Evolutionary conservation across 805 yeast genomes (phyloP).

Genomic region (Sugiyamaella americana): DNA sequence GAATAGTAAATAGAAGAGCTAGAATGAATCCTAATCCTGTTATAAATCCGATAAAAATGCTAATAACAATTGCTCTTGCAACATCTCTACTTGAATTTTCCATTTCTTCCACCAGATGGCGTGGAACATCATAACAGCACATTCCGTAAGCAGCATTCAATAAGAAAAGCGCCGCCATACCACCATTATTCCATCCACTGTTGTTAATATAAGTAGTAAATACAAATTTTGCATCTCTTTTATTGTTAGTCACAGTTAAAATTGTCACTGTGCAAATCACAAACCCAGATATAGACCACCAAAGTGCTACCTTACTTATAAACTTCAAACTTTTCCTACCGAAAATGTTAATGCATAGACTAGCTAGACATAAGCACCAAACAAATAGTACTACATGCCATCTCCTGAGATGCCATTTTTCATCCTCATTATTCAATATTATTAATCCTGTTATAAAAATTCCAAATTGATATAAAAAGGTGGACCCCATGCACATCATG

Average conservation of each 20-base stretch:
- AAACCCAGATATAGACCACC: conserved; percentile 25
- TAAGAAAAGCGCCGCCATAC: conserved; percentile 15
- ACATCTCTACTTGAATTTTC: conserved; percentile 55
- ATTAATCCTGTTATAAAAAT: conserved; percentile 17
- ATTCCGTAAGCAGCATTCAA: conserved; percentile 35
- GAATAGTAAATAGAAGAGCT: conserved; percentile 18
- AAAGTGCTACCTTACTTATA: conserved; percentile 22
- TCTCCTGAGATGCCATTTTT: conserved; percentile 7
- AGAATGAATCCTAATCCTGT: conserved; percentile 24
- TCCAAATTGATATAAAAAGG: conserved; percentile 25
- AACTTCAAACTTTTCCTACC: conserved; percentile 14
- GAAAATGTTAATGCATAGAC: neutral
- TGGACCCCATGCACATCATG: conserved; percentile 26
- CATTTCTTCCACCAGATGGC: conserved; percentile 59
- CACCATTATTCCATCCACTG: conserved; percentile 13
- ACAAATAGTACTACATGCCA: conserved; percentile 19
- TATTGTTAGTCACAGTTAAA: conserved; percentile 13
- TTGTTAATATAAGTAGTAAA: conserved; percentile 11
- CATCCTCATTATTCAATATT: conserved; percentile 17
- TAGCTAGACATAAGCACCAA: neutral
- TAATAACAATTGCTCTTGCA: conserved; percentile 53
- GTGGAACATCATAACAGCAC: conserved; percentile 63
- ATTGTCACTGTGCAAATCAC: conserved; percentile 12
- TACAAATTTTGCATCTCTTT: conserved; percentile 14
- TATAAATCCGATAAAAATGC: conserved; percentile 33